phyloP scores from a whole-genome alignment of 2,329 filamentous ascomycete species.

The Torrubiella hemipterigena region DNA sequence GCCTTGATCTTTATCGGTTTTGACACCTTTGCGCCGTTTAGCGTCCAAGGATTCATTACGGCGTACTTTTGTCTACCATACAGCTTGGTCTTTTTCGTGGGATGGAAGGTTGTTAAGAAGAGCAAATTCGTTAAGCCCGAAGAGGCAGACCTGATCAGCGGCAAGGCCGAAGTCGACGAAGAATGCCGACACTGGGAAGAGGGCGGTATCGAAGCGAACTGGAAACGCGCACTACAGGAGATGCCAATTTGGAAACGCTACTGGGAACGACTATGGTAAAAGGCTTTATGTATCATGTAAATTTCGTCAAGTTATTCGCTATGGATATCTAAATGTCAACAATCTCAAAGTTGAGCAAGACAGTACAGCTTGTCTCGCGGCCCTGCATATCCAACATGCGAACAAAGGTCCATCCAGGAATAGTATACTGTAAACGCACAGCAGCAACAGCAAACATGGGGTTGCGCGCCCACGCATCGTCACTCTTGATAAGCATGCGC shows the following conservation, averaged over 20 bases:
- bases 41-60: slow-evolving; percentile 35
- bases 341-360: slow-evolving; percentile 51
- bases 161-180: slow-evolving; percentile 54
- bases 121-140: slow-evolving; percentile 43
- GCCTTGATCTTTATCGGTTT: slow-evolving; percentile 46
- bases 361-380: slow-evolving; percentile 47
- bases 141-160: slow-evolving; percentile 49
- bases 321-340: slow-evolving; percentile 19
- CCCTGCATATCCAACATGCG: slow-evolving; percentile 54
- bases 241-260: slow-evolving; percentile 22
- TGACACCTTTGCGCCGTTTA: slow-evolving; percentile 39
- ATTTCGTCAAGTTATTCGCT: not conserved
- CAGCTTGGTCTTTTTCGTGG: slow-evolving; percentile 43
- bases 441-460: slow-evolving; percentile 49
- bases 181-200: slow-evolving; percentile 31
- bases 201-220: slow-evolving; percentile 32
- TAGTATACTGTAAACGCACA: slow-evolving; percentile 45
- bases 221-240: slow-evolving; percentile 19
- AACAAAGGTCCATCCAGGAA: slow-evolving; percentile 49
- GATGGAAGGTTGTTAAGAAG: slow-evolving; percentile 54
- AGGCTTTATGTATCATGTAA: too few relatives aligned
- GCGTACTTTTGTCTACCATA: slow-evolving; percentile 42
- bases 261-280: slow-evolving; percentile 29
- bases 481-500: slow-evolving; percentile 54
- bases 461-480: slow-evolving; percentile 50